These are phyloP conservation scores for Auricularia heimuer DNA, from an alignment of 768 basidiomycete species.

Conservation along the genomic window DNA sequence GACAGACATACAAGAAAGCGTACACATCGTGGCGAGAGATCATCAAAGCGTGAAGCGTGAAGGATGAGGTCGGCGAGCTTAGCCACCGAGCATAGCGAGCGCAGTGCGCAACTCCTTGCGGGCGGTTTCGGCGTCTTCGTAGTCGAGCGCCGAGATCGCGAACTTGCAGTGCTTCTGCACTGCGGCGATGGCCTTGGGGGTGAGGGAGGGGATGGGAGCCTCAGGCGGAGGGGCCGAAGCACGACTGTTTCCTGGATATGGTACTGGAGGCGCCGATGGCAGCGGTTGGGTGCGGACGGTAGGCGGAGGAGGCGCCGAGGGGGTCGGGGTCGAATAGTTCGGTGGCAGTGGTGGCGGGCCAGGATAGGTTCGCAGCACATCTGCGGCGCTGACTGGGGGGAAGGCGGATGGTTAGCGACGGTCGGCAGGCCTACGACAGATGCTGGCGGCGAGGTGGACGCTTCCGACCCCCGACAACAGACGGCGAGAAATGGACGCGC, in stretches of 20 bases:
- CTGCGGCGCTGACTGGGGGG: no score
- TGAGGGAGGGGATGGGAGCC: constrained; percentile 33
- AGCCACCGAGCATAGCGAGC: constrained; percentile 53
- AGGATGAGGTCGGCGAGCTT: constrained; percentile 6
- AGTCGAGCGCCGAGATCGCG: constrained; percentile 92
- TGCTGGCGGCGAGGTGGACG: constrained; percentile 8
- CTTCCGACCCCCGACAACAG: constrained; percentile 27
- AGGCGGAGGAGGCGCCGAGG: constrained; percentile 14
- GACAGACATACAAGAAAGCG: no score
- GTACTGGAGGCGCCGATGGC: constrained; percentile 16
- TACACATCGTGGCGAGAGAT: background rate
- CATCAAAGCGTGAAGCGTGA: no score
- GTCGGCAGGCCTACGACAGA: background rate
- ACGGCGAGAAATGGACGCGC: constrained; percentile 43
- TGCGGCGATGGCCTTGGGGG: constrained; percentile 55
- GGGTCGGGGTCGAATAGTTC: constrained; percentile 4
- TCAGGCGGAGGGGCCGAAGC: constrained; percentile 3
- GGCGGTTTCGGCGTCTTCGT: constrained; percentile 86
- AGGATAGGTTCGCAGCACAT: background rate
- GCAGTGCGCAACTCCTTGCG: constrained; percentile 73
- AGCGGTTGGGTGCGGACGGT: constrained; percentile 12
- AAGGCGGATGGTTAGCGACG: background rate
- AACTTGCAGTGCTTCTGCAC: constrained; percentile 88
- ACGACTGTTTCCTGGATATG: constrained; percentile 4
- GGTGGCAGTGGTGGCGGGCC: constrained; percentile 2